phyloP scores from a whole-genome alignment of 768 basidiomycete genomes.

The Sporobolomyces pararoseus region DNA sequence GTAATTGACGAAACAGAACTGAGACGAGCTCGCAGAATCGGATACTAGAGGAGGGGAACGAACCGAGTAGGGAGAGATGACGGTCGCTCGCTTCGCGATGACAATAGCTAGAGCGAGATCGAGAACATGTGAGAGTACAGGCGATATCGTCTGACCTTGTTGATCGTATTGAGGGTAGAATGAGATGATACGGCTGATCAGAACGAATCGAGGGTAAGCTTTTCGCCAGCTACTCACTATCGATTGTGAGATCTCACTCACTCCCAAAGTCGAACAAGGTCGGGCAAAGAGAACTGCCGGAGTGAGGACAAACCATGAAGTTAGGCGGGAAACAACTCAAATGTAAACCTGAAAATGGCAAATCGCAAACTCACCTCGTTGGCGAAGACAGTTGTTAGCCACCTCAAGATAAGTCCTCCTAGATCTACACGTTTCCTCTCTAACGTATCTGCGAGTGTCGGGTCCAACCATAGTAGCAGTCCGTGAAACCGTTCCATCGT shows the following conservation, averaged over 20 bases:
- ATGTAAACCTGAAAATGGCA: neutral
- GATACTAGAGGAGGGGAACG: neutral
- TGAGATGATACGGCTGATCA: conserved; percentile 29
- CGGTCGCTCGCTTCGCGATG: conserved; percentile 14
- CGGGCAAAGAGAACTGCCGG: conserved; percentile 34
- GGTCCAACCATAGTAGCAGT: conserved; percentile 33
- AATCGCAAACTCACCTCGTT: conserved; percentile 18
- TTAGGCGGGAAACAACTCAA: neutral
- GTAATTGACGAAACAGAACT: neutral
- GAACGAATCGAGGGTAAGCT: neutral
- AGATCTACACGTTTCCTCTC: conserved; percentile 30
- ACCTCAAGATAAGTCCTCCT: conserved; percentile 23
- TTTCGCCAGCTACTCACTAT: too few species aligned
- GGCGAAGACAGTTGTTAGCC: conserved; percentile 38
- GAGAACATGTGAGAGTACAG: conserved; percentile 36
- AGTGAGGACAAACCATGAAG: neutral
- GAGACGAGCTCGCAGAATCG: neutral
- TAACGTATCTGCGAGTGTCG: conserved; percentile 21
- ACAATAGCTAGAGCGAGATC: conserved; percentile 36
- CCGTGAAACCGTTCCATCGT: conserved; percentile 25
- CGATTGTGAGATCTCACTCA: neutral
- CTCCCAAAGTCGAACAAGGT: conserved; percentile 39
- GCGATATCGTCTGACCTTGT: conserved; percentile 24
- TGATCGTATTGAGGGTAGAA: conserved; percentile 19
- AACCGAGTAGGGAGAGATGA: conserved; percentile 29